These are phyloP conservation scores for Ophiostoma quercus DNA, from an alignment of 2,329 filamentous ascomycete genomes.

Conservation along the genomic window DNA sequence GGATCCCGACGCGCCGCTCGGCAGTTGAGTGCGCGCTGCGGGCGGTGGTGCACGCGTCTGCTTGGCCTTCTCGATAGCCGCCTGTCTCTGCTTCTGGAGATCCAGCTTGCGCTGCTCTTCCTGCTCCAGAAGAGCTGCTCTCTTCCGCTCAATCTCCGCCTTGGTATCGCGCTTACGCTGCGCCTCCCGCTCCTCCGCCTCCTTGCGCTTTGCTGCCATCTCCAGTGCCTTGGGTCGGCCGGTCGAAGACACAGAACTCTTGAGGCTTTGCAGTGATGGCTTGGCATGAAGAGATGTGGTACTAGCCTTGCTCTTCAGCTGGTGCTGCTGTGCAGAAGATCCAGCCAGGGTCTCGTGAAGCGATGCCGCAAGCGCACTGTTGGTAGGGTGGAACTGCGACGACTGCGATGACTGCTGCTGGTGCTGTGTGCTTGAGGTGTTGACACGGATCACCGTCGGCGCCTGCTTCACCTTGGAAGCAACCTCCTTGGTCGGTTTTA, in stretches of 20 bases:
- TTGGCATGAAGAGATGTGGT: slow-evolving; percentile 59
- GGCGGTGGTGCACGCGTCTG: slow-evolving; percentile 59
- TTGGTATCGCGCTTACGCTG: slow-evolving; percentile 78
- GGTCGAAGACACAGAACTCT: slow-evolving; percentile 58
- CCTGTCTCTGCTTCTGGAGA: slow-evolving; percentile 57
- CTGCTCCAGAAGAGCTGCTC: slow-evolving; percentile 58
- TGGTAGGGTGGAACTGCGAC: slow-evolving; percentile 55
- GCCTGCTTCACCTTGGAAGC: slow-evolving; percentile 57
- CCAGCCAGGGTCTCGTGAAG: slow-evolving; percentile 50
- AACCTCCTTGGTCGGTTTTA: slow-evolving; percentile 58
- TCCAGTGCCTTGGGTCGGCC: slow-evolving; percentile 66
- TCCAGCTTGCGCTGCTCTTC: slow-evolving; percentile 58
- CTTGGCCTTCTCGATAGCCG: slow-evolving; percentile 59
- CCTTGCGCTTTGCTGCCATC: slow-evolving; percentile 73
- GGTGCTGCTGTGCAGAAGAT: slow-evolving; percentile 41
- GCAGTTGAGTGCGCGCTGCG: slow-evolving; percentile 48
- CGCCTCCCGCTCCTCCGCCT: slow-evolving; percentile 75
- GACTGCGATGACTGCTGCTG: slow-evolving; percentile 22
- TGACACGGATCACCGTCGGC: slow-evolving; percentile 67
- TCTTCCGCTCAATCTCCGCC: slow-evolving; percentile 72
- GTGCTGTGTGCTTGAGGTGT: slow-evolving; percentile 56
- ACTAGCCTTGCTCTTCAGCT: slow-evolving; percentile 59
- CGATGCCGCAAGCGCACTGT: slow-evolving; percentile 52
- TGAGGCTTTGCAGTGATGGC: slow-evolving; percentile 54
- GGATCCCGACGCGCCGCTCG: slow-evolving; percentile 45